phyloP scores from a whole-genome alignment of 306 rosid genomes.

The Fragaria nilgerrensis region DNA sequence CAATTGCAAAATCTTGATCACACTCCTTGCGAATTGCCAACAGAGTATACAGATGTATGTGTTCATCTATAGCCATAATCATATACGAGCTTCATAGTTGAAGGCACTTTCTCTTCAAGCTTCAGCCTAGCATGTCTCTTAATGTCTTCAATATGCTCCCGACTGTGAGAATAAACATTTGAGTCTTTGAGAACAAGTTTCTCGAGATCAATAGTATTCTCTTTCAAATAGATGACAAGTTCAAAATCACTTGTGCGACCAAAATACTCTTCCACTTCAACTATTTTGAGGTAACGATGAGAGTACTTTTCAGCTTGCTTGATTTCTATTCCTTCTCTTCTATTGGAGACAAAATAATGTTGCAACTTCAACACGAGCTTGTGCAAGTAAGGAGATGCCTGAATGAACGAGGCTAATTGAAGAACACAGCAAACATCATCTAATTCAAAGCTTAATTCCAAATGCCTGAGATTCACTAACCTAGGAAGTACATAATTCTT shows the following conservation, averaged over 20 bases:
- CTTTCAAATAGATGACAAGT: neutral
- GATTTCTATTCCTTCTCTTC: neutral
- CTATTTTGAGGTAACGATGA: neutral
- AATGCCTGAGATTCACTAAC: neutral
- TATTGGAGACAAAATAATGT: neutral
- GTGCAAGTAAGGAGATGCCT: neutral
- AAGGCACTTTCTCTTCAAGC: neutral
- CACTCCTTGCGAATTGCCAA: neutral
- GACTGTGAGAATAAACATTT: neutral
- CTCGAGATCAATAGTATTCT: neutral
- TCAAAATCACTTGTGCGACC: neutral
- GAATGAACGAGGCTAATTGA: neutral
- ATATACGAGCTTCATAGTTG: neutral
- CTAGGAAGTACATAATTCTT: neutral
- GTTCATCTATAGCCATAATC: neutral
- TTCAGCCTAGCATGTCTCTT: neutral
- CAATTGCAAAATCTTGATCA: neutral
- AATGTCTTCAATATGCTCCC: neutral
- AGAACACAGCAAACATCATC: neutral
- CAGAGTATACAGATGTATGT: neutral
- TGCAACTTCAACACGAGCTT: slow-evolving; percentile 1
- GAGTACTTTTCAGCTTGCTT: neutral
- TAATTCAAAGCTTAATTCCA: neutral
- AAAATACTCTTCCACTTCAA: neutral
- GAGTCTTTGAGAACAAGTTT: neutral